These are phyloP conservation scores for Achaetomiella virescens DNA, from an alignment of 495 filamentous ascomycete genomes.

Conservation along the genomic window DNA sequence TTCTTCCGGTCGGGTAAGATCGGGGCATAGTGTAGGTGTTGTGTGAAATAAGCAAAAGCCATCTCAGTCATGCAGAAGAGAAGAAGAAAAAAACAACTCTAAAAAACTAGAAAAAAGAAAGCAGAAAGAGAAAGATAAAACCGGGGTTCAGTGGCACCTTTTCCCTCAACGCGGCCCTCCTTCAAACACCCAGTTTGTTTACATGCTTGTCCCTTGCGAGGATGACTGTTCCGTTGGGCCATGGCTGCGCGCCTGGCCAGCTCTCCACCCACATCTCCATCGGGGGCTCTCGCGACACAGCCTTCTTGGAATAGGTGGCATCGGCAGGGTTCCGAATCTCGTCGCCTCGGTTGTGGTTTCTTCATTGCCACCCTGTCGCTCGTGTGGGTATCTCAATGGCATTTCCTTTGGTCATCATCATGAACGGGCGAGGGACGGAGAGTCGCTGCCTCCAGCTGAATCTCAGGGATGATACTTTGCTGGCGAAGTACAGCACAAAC, in stretches of 20 bases:
- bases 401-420: slow-evolving; percentile 23
- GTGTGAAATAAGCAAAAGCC: slow-evolving; percentile 35
- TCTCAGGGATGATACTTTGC: slow-evolving; percentile 20
- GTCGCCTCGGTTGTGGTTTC: slow-evolving; percentile 8
- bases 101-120: slow-evolving; percentile 26
- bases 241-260: slow-evolving; percentile 3
- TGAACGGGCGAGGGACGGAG: slow-evolving; percentile 22
- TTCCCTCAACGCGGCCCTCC: slow-evolving; percentile 22
- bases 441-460: slow-evolving; percentile 24
- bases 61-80: slow-evolving; percentile 44
- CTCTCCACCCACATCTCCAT: slow-evolving; percentile 7
- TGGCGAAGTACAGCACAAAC: slow-evolving; percentile 26
- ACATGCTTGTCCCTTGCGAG: slow-evolving; percentile 9
- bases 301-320: slow-evolving; percentile 8
- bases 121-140: slow-evolving; percentile 40
- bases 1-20: too few species aligned
- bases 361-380: slow-evolving; percentile 9
- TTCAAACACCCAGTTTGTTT: slow-evolving; percentile 20
- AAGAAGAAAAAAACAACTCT: slow-evolving; percentile 25
- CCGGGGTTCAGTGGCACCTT: slow-evolving; percentile 15
- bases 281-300: slow-evolving; percentile 15
- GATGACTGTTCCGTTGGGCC: slow-evolving; percentile 11
- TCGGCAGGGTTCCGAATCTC: slow-evolving; percentile 10
- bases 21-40: slow-evolving; percentile 17
- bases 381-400: slow-evolving; percentile 21